These are phyloP conservation scores for Naematelia aurantialba DNA, from an alignment of 768 basidiomycete genomes.

Conservation along the genomic window DNA sequence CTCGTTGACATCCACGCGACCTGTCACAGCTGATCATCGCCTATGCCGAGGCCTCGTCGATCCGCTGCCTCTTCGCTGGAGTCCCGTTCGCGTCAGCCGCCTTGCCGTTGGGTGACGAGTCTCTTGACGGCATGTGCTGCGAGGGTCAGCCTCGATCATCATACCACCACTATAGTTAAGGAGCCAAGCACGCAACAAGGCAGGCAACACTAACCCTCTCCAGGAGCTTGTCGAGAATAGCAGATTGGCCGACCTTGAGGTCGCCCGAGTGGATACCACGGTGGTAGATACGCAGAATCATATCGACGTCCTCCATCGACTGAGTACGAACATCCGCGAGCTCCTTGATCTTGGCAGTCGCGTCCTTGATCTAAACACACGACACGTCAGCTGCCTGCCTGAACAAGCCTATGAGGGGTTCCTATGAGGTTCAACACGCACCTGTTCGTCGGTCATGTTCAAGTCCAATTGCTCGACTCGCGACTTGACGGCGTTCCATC, in stretches of 20 bases:
- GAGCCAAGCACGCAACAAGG: neutral
- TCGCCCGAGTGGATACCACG: constrained; percentile 87
- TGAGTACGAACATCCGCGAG: constrained; percentile 97
- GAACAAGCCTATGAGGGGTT: neutral
- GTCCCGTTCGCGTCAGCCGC: constrained; percentile 9
- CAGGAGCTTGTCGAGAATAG: constrained; percentile 80
- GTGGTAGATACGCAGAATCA: constrained; percentile 91
- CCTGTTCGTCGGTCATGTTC: constrained; percentile 82
- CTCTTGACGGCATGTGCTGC: constrained; percentile 44
- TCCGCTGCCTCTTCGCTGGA: constrained; percentile 26
- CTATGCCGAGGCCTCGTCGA: constrained; percentile 22
- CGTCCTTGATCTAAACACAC: constrained; percentile 92
- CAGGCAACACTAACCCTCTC: constrained; percentile 54
- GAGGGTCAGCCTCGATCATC: too few relatives aligned
- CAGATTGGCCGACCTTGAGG: constrained; percentile 89
- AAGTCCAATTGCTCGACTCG: constrained; percentile 96
- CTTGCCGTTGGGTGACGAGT: constrained; percentile 32
- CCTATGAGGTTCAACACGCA: constrained; percentile 42
- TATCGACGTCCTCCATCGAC: constrained; percentile 98
- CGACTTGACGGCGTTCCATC: constrained; percentile 99
- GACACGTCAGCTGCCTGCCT: neutral
- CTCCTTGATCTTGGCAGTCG: constrained; percentile 98
- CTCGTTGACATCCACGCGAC: neutral
- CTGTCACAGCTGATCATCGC: neutral
- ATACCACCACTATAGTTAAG: too few relatives aligned